Evolutionary conservation across 1,284 basidiomycete species (phyloP).

Genomic region (Takashimella tepidaria): DNA sequence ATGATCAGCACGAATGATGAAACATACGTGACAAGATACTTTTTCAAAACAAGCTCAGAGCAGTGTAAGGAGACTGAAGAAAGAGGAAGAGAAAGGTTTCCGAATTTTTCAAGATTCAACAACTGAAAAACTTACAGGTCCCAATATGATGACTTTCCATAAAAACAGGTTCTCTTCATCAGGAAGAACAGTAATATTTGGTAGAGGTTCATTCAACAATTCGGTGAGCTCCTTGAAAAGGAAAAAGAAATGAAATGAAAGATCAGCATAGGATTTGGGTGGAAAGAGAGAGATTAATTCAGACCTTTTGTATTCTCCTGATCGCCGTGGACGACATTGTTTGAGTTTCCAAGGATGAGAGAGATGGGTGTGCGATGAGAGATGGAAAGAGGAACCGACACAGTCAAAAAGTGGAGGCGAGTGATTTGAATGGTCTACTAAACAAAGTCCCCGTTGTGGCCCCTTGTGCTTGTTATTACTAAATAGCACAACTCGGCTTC

Average conservation of each 20-base stretch:
- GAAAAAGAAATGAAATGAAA: not conserved
- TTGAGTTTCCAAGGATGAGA: not conserved
- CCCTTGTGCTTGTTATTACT: no score
- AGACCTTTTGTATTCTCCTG: slow-evolving; percentile 36
- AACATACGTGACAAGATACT: no score
- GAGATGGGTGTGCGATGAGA: not conserved
- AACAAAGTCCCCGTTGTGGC: no score
- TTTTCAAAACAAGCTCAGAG: not conserved
- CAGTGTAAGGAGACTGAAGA: no score
- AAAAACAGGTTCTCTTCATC: slow-evolving; percentile 67
- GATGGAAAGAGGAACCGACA: not conserved
- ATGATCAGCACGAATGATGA: no score
- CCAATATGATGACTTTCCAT: slow-evolving; percentile 74
- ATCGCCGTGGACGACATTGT: slow-evolving; percentile 36
- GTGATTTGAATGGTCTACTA: no score
- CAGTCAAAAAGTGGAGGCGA: not conserved
- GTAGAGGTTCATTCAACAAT: slow-evolving; percentile 37
- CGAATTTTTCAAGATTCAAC: not conserved
- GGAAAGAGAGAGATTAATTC: not conserved
- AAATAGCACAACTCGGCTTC: no score
- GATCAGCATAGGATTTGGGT: not conserved
- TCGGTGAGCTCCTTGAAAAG: slow-evolving; percentile 39
- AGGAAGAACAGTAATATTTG: slow-evolving; percentile 61
- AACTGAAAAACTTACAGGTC: slow-evolving; percentile 57
- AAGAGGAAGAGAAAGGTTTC: no score